Percentiles rank a stretch among this genome's conserved stretches.
Evolutionary conservation across 1,284 basidiomycete species (phyloP).

Genomic region (Pseudozyma pruni): DNA sequence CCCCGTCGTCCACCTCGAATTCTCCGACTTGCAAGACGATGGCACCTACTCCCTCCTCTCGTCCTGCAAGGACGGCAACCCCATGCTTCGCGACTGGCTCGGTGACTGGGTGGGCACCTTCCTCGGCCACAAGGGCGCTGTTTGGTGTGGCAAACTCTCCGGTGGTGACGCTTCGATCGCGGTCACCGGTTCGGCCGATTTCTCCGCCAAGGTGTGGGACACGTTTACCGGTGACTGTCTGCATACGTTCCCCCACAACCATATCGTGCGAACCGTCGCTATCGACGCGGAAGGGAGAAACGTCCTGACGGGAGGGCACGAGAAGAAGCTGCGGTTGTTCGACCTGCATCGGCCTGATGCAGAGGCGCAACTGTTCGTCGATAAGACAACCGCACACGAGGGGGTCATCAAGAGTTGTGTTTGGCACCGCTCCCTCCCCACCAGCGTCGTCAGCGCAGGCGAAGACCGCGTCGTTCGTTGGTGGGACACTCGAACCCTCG

Average conservation of each 20-base stretch:
- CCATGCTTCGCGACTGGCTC: slow-evolving; percentile 69
- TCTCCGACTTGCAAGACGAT: slow-evolving; percentile 80
- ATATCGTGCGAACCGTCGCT: slow-evolving; percentile 95
- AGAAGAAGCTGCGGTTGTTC: slow-evolving; percentile 96
- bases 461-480: slow-evolving; percentile 91
- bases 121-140: slow-evolving; percentile 95
- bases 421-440: slow-evolving; percentile 76
- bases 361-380: slow-evolving; percentile 79
- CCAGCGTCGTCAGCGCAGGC: slow-evolving; percentile 80
- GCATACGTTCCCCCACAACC: slow-evolving; percentile 95
- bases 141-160: slow-evolving; percentile 96
- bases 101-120: slow-evolving; percentile 99
- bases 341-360: slow-evolving; percentile 79
- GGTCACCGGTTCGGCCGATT: slow-evolving; percentile 94
- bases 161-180: slow-evolving; percentile 76
- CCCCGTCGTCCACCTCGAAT: slow-evolving; percentile 92
- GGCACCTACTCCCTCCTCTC: slow-evolving; percentile 65
- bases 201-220: slow-evolving; percentile 99
- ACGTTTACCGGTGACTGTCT: slow-evolving; percentile 85
- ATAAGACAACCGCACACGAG: slow-evolving; percentile 73
- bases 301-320: slow-evolving; percentile 91
- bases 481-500: slow-evolving; percentile 91
- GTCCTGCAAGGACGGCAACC: slow-evolving; percentile 67
- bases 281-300: slow-evolving; percentile 77
- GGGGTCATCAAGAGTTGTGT: slow-evolving; percentile 91